These are phyloP conservation scores for Fusarium clavum DNA, from an alignment of 2,329 filamentous ascomycete genomes.

Conservation along the genomic window DNA sequence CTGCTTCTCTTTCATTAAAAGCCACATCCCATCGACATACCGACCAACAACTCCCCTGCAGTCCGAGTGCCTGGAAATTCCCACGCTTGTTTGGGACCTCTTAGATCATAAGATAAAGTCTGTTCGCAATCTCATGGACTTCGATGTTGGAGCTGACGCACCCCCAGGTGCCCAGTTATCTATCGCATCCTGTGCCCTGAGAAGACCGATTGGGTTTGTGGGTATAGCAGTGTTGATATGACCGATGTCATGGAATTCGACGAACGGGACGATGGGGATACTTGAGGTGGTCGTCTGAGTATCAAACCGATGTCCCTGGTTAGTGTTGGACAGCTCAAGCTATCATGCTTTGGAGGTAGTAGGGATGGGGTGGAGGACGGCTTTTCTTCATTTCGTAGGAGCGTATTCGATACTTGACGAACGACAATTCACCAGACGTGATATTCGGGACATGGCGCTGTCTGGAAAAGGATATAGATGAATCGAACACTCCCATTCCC, in stretches of 20 bases:
- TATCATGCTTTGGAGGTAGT: background rate
- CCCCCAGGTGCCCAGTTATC: conserved; percentile 15
- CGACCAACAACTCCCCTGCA: conserved; percentile 20
- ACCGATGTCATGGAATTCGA: conserved; percentile 19
- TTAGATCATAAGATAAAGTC: conserved; percentile 24
- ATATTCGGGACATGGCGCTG: background rate
- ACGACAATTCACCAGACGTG: background rate
- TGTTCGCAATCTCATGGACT: background rate
- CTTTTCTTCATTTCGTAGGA: background rate
- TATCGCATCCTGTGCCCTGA: conserved; percentile 6
- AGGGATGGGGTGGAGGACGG: background rate
- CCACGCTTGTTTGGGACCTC: conserved; percentile 22
- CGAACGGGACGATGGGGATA: conserved; percentile 9
- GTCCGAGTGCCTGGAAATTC: conserved; percentile 22
- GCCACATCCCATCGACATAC: conserved; percentile 3
- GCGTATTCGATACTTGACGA: background rate
- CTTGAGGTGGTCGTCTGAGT: background rate
- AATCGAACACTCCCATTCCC: conserved; percentile 36
- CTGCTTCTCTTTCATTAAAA: conserved; percentile 9
- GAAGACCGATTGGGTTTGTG: background rate
- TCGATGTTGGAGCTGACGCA: conserved; percentile 5
- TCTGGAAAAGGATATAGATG: conserved; percentile 36
- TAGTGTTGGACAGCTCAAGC: background rate
- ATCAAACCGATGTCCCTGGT: background rate
- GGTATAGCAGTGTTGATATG: conserved; percentile 16